Evolutionary conservation across 2,329 filamentous ascomycete species (phyloP).

Genomic region (Nemania serpens): DNA sequence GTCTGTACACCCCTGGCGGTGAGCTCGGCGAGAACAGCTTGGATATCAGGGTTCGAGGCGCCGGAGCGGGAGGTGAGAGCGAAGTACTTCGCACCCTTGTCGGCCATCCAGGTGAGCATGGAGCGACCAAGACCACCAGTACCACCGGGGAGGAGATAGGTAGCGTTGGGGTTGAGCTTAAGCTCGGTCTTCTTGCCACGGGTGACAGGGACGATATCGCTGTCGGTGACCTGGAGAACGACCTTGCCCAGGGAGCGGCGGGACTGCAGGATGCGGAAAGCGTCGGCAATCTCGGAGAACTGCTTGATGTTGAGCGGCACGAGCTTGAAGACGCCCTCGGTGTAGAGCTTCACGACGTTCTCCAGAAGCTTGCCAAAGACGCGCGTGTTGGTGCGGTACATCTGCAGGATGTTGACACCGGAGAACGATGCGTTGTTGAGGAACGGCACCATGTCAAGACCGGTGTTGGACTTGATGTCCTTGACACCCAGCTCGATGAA

Average conservation of each 20-base stretch:
- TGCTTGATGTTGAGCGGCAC: constrained; percentile 37
- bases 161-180: constrained; percentile 34
- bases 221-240: constrained; percentile 34
- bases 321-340: constrained; percentile 35
- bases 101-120: constrained; percentile 41
- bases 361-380: constrained; percentile 36
- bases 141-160: constrained; percentile 43
- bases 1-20: constrained; percentile 31
- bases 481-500: constrained; percentile 39
- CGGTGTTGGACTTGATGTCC: constrained; percentile 39
- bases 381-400: constrained; percentile 37
- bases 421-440: constrained; percentile 37
- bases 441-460: constrained; percentile 39
- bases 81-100: constrained; percentile 42
- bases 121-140: constrained; percentile 41
- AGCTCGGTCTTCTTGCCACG: constrained; percentile 35
- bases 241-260: constrained; percentile 36
- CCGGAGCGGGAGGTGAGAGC: constrained; percentile 38
- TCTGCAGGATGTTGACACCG: constrained; percentile 37
- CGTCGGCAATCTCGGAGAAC: constrained; percentile 37
- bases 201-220: constrained; percentile 35
- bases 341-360: constrained; percentile 33
- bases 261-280: constrained; percentile 37
- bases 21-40: constrained; percentile 35
- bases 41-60: constrained; percentile 34